These are phyloP conservation scores for Hura crepitans DNA, from an alignment of 441 rosid species.

Conservation along the genomic window DNA sequence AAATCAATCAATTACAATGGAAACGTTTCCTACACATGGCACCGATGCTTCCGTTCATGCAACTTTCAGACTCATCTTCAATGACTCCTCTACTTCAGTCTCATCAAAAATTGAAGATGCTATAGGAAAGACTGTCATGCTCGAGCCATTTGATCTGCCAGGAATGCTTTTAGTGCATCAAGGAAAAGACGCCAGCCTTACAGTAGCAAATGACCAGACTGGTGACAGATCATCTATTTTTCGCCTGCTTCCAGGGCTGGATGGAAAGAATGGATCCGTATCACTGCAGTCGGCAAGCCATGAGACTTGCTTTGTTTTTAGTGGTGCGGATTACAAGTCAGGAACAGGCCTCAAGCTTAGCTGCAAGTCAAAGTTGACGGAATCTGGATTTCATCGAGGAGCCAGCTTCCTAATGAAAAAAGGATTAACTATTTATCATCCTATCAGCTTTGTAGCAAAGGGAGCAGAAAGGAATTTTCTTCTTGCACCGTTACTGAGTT, in stretches of 20 bases:
- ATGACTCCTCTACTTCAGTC: constrained; percentile 19
- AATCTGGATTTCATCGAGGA: constrained; percentile 37
- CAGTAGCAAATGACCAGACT: constrained; percentile 30
- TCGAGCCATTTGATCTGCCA: constrained; percentile 78
- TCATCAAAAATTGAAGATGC: constrained; percentile 18
- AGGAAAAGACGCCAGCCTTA: constrained; percentile 35
- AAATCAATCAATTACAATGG: constrained; percentile 65
- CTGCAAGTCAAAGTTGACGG: constrained; percentile 43
- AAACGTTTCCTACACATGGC: constrained; percentile 43
- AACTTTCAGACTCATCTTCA: constrained; percentile 62
- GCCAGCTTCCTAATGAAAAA: constrained; percentile 50
- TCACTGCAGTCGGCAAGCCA: constrained; percentile 51
- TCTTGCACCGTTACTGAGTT: constrained; percentile 58
- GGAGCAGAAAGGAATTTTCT: constrained; percentile 61
- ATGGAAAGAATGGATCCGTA: constrained; percentile 50
- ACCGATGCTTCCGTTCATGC: constrained; percentile 53
- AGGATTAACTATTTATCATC: constrained; percentile 55
- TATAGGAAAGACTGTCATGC: constrained; percentile 50
- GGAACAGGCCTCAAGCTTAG: constrained; percentile 42
- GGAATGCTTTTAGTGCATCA: constrained; percentile 55
- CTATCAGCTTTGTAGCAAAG: constrained; percentile 65
- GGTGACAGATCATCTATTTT: constrained; percentile 38
- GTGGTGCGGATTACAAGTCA: constrained; percentile 32
- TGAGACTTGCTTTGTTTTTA: constrained; percentile 56
- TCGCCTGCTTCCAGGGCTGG: constrained; percentile 57